phyloP scores from a whole-genome alignment of 441 rosid species.

The Pelargonium cotyledonis region DNA sequence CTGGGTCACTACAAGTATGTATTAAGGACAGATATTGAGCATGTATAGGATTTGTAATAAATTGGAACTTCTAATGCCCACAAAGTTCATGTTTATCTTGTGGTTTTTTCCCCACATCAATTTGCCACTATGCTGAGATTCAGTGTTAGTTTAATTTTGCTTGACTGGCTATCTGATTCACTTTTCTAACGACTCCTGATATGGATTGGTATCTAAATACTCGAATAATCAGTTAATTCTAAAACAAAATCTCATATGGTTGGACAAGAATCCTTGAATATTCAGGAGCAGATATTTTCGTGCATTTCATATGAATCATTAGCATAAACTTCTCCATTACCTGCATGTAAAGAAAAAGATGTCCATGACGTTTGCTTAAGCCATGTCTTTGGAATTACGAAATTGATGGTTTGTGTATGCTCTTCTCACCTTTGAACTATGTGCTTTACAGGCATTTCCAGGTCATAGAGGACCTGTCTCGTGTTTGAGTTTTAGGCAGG shows the following conservation, averaged over 20 bases:
- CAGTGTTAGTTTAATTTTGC: not conserved
- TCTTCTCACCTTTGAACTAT: conserved; percentile 18
- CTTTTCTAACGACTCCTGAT: not conserved
- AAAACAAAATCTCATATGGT: not conserved
- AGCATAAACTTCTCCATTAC: not conserved
- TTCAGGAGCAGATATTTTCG: not conserved
- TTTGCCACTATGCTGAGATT: not conserved
- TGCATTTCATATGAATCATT: not conserved
- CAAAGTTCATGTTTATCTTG: not conserved
- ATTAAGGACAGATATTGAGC: not conserved
- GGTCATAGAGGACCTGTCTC: conserved; percentile 88
- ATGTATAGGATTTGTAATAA: not conserved
- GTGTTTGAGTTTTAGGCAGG: conserved; percentile 77
- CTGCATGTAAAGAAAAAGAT: not conserved
- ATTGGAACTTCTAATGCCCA: not conserved
- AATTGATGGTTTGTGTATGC: not conserved
- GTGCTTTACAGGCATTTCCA: conserved; percentile 68
- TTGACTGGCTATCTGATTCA: not conserved
- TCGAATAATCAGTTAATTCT: not conserved
- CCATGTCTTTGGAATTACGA: not conserved
- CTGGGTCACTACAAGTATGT: not conserved
- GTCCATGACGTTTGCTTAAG: not conserved
- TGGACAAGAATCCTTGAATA: not conserved
- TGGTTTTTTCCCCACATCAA: not conserved
- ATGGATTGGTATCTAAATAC: not conserved